Base-by-base conservation (phyloP, 495 filamentous ascomycete species). In the Penicillium fimorum region DNA sequence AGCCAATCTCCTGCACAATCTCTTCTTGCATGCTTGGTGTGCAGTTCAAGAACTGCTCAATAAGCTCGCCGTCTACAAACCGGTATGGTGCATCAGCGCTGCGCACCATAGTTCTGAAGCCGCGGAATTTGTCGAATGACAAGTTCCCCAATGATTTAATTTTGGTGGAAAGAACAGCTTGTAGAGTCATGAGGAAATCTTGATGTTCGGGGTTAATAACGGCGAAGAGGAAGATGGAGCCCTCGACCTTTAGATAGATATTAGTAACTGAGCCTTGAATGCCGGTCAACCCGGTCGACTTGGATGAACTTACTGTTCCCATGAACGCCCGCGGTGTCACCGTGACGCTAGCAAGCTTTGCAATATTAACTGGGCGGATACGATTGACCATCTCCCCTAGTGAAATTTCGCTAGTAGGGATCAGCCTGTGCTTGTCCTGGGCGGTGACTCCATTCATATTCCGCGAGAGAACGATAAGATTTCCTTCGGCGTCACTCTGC, bases 341-440 rank as follows among this genome's bases (percentile, higher is more conserved):
- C 18, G 85, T 78, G 5, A 88, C 84, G 59, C 75, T 82, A 10
- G 76, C 68, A 32, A 82, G 77, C 20, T 92, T 84, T n/a, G 77
- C 73, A 27, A 78, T 72, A 57, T 82, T 70, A 20, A 86, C 77
- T 7, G 77, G 75, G 22, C 84, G 72, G 33, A 98, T 96, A 25
- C 84, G 80, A 60, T 97, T 97, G 38, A 97, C 91, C 85, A 91
- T 88, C 67, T 97, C 93, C 2, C 94, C 92, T 22, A 99, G 68
- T 33, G 84, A 83, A 22, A 97, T 83, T 72, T 97, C 92, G 41
- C 85, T 84, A 3, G 83, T 91, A 1, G 91, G 74, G 33, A 88
- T 76, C 58, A 97, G 68, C n/a, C 84, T 77, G 25, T 80, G 79
- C 53, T 77, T 77, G 57, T 97, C 91, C 22, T 93, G 87, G 2